These are phyloP conservation scores for Athelia psychrophila DNA, from an alignment of 1,284 basidiomycete species.

Conservation along the genomic window DNA sequence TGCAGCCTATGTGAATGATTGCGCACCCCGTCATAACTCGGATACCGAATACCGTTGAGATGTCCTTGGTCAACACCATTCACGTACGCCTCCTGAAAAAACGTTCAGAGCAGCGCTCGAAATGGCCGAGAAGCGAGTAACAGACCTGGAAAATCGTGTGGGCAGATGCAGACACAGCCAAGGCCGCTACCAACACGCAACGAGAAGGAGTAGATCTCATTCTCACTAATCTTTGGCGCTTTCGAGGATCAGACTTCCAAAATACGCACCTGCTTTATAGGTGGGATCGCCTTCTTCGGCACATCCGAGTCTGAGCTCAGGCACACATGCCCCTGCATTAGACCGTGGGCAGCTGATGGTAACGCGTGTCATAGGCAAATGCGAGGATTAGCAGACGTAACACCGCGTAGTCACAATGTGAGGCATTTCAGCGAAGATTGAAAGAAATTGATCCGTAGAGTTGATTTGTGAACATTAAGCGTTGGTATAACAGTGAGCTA, in stretches of 20 bases:
- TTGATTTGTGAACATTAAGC: too few relatives aligned
- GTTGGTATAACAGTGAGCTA: too few relatives aligned
- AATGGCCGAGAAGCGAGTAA: neutral
- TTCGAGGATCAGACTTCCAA: neutral
- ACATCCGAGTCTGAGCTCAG: neutral
- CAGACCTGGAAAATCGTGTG: slow-evolving; percentile 49
- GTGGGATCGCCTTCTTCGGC: neutral
- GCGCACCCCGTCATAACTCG: slow-evolving; percentile 48
- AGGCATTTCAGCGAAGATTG: too few relatives aligned
- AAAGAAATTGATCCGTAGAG: too few relatives aligned
- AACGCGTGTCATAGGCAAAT: neutral
- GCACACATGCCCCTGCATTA: neutral
- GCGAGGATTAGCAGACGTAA: slow-evolving; percentile 3
- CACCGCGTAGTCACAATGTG: neutral
- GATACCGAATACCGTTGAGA: slow-evolving; percentile 42
- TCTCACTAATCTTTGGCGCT: neutral
- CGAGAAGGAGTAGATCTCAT: slow-evolving; percentile 1
- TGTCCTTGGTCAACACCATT: slow-evolving; percentile 50
- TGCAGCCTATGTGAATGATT: neutral
- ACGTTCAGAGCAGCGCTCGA: too few relatives aligned
- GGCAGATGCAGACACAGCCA: slow-evolving; percentile 30
- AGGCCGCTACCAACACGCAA: slow-evolving; percentile 14
- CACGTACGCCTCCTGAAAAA: slow-evolving; percentile 36
- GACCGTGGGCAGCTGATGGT: neutral
- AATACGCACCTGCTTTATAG: neutral